Conservation (phyloP, 2,329 filamentous ascomycete genomes). For the Intubia oerlemansii region DNA sequence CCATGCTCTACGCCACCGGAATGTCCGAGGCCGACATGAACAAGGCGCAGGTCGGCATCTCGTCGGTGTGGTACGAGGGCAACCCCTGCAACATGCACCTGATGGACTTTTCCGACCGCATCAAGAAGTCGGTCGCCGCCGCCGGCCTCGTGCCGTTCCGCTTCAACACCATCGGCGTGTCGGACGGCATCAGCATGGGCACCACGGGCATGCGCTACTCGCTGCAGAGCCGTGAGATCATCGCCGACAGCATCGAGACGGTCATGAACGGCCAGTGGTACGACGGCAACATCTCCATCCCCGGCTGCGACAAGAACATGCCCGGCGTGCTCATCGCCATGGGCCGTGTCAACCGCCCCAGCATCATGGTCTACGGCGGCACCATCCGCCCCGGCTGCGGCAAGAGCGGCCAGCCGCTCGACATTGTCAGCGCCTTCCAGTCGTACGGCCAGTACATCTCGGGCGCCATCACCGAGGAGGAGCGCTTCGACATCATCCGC, state of each 20-base stretch:
- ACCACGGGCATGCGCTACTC: constrained; percentile 79
- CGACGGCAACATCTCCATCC: constrained; percentile 89
- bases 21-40: constrained; percentile 71
- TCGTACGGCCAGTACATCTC: constrained; percentile 89
- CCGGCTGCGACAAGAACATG: constrained; percentile 99
- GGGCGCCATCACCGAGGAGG: constrained; percentile 74
- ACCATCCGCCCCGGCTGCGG: constrained; percentile 85
- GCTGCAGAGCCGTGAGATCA: constrained; percentile 84
- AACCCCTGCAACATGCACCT: constrained; percentile 99
- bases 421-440: constrained; percentile 96
- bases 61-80: constrained; percentile 92
- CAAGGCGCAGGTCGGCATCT: constrained; percentile 95
- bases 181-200: constrained; percentile 95
- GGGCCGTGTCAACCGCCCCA: constrained; percentile 83
- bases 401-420: constrained; percentile 51
- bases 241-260: constrained; percentile 95
- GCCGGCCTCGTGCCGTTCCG: constrained; percentile 81
- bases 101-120: constrained; percentile 64
- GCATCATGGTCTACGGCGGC: constrained; percentile 94
- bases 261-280: constrained; percentile 99
- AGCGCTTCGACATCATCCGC: constrained; percentile 86
- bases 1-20: constrained; percentile 95
- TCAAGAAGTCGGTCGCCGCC: constrained; percentile 38
- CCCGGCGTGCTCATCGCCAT: constrained; percentile 81
- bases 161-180: constrained; percentile 98